Base-by-base conservation (phyloP, 2,329 filamentous ascomycete species). In the Cladobotryum protrusum region DNA sequence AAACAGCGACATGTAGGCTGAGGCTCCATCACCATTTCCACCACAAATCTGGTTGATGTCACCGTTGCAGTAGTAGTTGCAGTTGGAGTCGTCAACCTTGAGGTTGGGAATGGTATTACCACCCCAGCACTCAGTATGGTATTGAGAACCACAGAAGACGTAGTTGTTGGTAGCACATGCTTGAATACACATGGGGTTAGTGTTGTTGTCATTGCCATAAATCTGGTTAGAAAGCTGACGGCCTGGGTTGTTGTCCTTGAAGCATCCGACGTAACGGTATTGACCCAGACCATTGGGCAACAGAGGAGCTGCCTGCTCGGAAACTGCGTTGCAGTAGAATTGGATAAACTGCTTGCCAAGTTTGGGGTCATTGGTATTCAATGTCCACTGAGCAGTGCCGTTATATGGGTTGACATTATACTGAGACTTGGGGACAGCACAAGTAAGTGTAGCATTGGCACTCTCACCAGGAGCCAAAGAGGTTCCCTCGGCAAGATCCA, bases 401-500 rank as follows among this genome's bases (percentile, higher is more conserved):
- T 64, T 66, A 53, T 76, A 79, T 0, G 73, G 60, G n/a, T 77
- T 69, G 1, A 71, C 63, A 55, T 83, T 82, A 68, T 78, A 78
- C 54, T 82, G 78, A 0, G 70, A 68, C 59, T 80, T 79, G 8
- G 78, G 78, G 0, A 75, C 76, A 2, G 75, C 70, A 56, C 80
- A 83, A 52, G 74, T 76, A 7, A 83, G 61, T 0, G 67, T 71
- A 2, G 79, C 80, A 1, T 72, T 76, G 2, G 70, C 70, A 43
- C 69, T 79, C 55, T 79, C 59, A 0, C 76, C 76, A 0, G 77
- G 71, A 0, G 64, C 62, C 1, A 83, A 63, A 1, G 67, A 63
- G 0, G 74, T 78, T 3, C 80, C 80, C 57, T 83, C 80, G 0
- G 74, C 78, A 1, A 83, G 71, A 43, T 82, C 79, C 8, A 80